Evolutionary conservation across 2,329 filamentous ascomycete species (phyloP).

Genomic region (Uncinocarpus reesii): DNA sequence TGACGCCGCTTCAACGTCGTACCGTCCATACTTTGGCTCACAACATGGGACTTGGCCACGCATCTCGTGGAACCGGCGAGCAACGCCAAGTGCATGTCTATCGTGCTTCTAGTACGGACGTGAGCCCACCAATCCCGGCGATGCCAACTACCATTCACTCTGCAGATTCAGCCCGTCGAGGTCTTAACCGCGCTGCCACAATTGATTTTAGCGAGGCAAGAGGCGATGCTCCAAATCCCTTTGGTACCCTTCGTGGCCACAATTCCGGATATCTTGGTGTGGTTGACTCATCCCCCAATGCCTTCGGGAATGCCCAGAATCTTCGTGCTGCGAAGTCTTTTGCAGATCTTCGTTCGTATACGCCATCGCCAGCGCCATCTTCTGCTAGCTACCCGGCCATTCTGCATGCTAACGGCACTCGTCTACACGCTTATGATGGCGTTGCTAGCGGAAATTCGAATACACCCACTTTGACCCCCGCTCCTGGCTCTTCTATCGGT

Average conservation of each 20-base stretch:
- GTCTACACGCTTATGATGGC: constrained; percentile 49
- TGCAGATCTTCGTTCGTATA: constrained; percentile 88
- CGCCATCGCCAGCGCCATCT: constrained; percentile 82
- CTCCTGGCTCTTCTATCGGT: constrained; percentile 39
- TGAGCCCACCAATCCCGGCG: constrained; percentile 53
- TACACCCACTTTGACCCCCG: constrained; percentile 57
- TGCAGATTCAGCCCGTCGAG: constrained; percentile 68
- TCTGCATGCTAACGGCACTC: constrained; percentile 52
- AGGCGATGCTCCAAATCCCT: constrained; percentile 60
- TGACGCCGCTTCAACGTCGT: constrained; percentile 73
- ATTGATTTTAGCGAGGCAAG: constrained; percentile 86
- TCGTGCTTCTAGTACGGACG: constrained; percentile 43
- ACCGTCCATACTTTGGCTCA: constrained; percentile 91
- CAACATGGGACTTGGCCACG: constrained; percentile 83
- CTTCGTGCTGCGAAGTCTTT: constrained; percentile 93
- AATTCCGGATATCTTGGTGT: constrained; percentile 75
- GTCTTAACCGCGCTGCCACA: constrained; percentile 86
- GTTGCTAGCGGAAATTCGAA: constrained; percentile 49
- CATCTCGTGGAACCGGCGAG: constrained; percentile 78
- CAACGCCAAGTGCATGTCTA: constrained; percentile 85
- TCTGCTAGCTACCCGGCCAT: constrained; percentile 74
- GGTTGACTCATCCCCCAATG: constrained; percentile 64
- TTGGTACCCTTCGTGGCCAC: constrained; percentile 61
- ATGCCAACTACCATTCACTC: constrained; percentile 55
- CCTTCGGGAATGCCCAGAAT: constrained; percentile 61